A percentile compares a stretch with the other conserved stretches of the same genome.
Conservation (phyloP, 805 yeast genomes). For the Metschnikowia similis region DNA sequence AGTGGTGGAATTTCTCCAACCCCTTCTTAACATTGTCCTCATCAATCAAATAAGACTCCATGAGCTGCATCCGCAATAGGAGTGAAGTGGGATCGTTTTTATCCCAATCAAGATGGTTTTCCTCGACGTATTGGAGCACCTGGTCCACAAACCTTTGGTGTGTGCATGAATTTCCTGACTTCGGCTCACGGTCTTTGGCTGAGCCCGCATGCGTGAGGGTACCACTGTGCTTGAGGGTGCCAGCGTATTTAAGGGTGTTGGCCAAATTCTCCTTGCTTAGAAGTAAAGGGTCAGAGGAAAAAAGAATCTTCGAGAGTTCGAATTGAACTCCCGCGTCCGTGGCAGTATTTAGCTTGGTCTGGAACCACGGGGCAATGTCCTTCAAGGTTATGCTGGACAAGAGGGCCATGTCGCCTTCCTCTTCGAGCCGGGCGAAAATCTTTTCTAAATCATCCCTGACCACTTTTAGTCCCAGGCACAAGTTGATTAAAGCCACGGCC, state of each 20-base stretch:
- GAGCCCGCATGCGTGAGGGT: background rate
- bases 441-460: background rate
- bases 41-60: constrained; percentile 32
- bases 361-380: background rate
- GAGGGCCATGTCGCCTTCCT: background rate
- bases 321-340: background rate
- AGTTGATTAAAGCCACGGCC: constrained; percentile 14
- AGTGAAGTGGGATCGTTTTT: constrained; percentile 25
- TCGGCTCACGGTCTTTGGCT: background rate
- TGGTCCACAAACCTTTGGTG: constrained; percentile 5
- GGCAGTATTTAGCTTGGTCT: background rate
- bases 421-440: background rate
- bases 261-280: constrained; percentile 14
- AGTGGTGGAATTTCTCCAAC: constrained; percentile 36
- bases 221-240: background rate
- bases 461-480: constrained; percentile 3
- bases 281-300: constrained; percentile 10
- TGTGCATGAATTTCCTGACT: background rate
- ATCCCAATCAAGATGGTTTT: constrained; percentile 21
- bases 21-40: constrained; percentile 26
- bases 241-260: background rate
- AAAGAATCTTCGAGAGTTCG: constrained; percentile 7
- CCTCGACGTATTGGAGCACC: constrained; percentile 20
- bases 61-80: constrained; percentile 27
- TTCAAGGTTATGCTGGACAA: background rate